Base-by-base conservation (phyloP, 192 early-diverging fungal species). In the Nowakowskiella sp. region DNA sequence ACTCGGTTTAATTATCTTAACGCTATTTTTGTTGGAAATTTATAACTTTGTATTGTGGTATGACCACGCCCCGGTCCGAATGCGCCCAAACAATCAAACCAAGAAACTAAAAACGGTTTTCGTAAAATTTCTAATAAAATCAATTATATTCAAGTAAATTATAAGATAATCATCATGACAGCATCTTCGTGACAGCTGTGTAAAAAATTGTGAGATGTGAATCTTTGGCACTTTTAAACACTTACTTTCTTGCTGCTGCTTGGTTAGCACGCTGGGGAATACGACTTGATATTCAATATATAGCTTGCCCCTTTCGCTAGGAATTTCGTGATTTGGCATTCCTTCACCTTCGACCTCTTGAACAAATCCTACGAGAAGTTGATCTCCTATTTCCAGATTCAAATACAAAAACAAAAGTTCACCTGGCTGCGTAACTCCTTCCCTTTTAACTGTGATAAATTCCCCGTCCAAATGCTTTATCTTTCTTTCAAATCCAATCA, bases 261-360 rank as follows among this genome's bases (percentile, higher is more conserved):
- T 28, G 21, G 81, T 73, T 10, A 86, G 57, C 28, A 62, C 58
- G 0, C 65, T 66, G 28, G 96, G 94, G 54, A 96, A 85, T 6
- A 77, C 70, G 16, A 97, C 84, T 34, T 71, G 76, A 69, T 94
- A 99, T 45, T 94, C 85, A 26, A 97, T 82, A 67, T 76, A 95
- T 34, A 99, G 57, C 51, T 91, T 78, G 21, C 90, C 89, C 22
- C 74, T 61, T 44, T 88, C 74, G 9, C 68, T 63, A 4, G 73
- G 57, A 24, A 66, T 67, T 31, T 78, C 66, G 46, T 77, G 65
- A 25, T 68, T 58, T 5, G 96, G 94, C 92, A 99, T 96, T n/a
- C 91, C 92, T 61, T 89, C 74, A 9, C 84, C 86, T 31, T 72
- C 60, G 30, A 99, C 67, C 39, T 58, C 70, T 62, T 96, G 83